Evolutionary conservation across 306 rosid genomes (phyloP), one percentile per base, ranked within the genome.

Genomic region (Gleditsia sinensis): DNA sequence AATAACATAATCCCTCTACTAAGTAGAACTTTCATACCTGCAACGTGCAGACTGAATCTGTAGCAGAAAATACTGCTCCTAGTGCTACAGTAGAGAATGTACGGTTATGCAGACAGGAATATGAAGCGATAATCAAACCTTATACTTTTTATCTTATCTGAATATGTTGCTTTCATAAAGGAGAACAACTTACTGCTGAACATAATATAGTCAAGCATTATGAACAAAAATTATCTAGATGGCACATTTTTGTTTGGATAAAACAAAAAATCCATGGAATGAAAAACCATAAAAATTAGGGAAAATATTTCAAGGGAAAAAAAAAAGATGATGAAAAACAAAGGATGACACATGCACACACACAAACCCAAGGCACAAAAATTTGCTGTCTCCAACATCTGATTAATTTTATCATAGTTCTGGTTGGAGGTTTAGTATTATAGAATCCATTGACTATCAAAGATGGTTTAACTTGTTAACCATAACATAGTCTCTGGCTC

Each of bases 21-120:
- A 39, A 16, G 54, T 49, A 30, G 45, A 60, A 30, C n/a, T n/a
- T 25, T 34, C 54, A 33, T 65, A 86, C 93, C 88, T 89, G 93
- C 76, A 89, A 81, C 30, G 92, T 87, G 71, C 95, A 87, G 21
- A 89, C 90, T 16, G 87, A 83, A 75, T 87, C 92, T 5, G 95
- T 89, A 1, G 95, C 95, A 6, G 92, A 81, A 72, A 89, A 83
- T 60, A 87, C 78, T 50, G 95, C 92, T 64, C 95, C 95, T 11
- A 89, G 88, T 33, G 95, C 95, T 89, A 65, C 67, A 57, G 68
- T 55, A 61, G 55, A 68, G 16, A 67, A 33, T 9, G 56, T 27
- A 33, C 37, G 32, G 7, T 55, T 51, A 30, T 40, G 45, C 11
- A 37, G 46, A 51, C 46, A 65, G 6, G 50, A 19, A 72, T 19